Base-by-base conservation (phyloP, 352 stramenopile species). In the Elongisporangium undulatum region DNA sequence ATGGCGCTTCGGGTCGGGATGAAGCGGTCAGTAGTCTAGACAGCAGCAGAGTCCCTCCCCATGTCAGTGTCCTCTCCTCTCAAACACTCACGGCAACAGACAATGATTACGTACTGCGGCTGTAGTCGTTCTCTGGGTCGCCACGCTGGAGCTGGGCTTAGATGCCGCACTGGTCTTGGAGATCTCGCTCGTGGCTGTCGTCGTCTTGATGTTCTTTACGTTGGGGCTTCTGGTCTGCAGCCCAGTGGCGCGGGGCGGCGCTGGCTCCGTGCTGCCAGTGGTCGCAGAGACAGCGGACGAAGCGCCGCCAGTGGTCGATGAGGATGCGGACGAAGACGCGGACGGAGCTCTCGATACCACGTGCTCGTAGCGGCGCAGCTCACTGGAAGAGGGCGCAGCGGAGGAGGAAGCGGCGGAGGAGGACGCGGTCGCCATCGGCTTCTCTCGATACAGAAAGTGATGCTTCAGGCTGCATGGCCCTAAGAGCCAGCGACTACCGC, bases 1-100 rank as follows among this genome's bases (percentile, higher is more conserved):
- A 93, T 95, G 34, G 85, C 85, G 53, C 83, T 89, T 2, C 85
- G 82, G 62, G 89, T 95, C 24, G 85, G 85, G 56, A 95, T 95
- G 67, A 93, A 95, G 41, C 85, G 78, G 62, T 95, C 85, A 10
- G 75, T 77, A 22, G 73, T 66, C 67, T 89, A 45, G 59, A 63
- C 48, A 66, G 10, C 19, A 12, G 26, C 53, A 51, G 17, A 21
- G 8, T 15, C 24, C 22, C 17, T 15, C 24, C 22, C 17, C 29
- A 26, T 15, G 59, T 17, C 56, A 58, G 52, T 55, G 38, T 3
- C 56, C 4, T 12, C 15, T 26, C 23, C 23, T 45, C 16, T 45
- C 49, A 19, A 51, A 64, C 55, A 12, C 19, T 45, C 22, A 38
- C 19, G n/a, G n/a, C n/a, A n/a, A 34, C 19, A 6, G 21, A 7